phyloP scores from a whole-genome alignment of 2,329 filamentous ascomycete genomes.

The Calonectria multiphialidica region DNA sequence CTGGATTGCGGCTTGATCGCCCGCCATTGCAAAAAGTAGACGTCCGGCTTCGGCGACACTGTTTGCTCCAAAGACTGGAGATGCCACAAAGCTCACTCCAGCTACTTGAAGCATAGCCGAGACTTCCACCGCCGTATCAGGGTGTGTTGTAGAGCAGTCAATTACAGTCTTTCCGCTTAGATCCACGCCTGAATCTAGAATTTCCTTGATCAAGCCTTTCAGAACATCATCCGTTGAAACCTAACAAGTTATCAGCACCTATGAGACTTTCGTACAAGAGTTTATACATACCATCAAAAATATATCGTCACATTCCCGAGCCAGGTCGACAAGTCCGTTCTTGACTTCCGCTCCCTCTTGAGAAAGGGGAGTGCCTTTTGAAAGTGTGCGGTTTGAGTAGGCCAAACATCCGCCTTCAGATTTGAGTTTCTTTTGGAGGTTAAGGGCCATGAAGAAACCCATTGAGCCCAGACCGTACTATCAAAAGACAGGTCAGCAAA shows the following conservation, averaged over 20 bases:
- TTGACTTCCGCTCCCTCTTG: background rate
- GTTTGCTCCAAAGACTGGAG: background rate
- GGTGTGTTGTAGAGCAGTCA: constrained; percentile 1
- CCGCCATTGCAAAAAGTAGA: background rate
- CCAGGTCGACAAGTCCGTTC: background rate
- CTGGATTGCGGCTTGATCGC: background rate
- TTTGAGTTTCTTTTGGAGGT: background rate
- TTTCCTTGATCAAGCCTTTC: background rate
- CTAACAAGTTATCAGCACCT: background rate
- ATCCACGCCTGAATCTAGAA: background rate
- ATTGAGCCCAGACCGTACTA: background rate
- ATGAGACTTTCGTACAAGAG: background rate
- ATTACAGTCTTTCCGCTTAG: background rate
- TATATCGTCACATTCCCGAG: background rate
- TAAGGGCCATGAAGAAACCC: constrained; percentile 1
- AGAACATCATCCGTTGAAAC: background rate
- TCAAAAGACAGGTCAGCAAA: background rate
- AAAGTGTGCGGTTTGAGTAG: background rate
- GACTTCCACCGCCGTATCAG: background rate
- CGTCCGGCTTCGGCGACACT: background rate
- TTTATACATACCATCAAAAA: background rate
- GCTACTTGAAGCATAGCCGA: background rate
- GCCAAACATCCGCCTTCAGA: background rate
- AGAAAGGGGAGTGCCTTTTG: background rate
- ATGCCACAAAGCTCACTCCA: background rate